Conservation (phyloP, 2,329 filamentous ascomycete species). For the Bipolaris sorokiniana region DNA sequence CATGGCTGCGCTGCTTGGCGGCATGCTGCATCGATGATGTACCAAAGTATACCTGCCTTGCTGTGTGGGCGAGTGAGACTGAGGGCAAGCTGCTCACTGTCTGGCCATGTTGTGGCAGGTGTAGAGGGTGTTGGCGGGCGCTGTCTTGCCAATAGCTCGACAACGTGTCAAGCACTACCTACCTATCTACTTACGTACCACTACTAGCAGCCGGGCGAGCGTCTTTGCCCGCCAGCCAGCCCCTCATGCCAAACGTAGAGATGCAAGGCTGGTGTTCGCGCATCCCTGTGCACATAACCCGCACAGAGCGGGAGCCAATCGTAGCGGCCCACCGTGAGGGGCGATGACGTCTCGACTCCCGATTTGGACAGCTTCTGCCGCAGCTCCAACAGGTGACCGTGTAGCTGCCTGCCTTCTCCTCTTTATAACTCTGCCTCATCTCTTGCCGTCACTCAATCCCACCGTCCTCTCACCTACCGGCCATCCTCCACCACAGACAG, state of each 20-base stretch:
- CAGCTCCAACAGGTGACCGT: conserved; percentile 34
- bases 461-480: conserved; percentile 7
- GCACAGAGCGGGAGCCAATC: conserved; percentile 26
- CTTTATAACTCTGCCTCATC: conserved; percentile 29
- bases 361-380: conserved; percentile 36
- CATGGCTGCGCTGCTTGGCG: conserved; percentile 16
- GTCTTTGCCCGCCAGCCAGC: background rate
- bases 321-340: conserved; percentile 31
- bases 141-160: background rate
- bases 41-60: conserved; percentile 7
- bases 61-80: no score
- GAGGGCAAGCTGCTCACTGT: no score
- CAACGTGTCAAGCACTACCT: background rate
- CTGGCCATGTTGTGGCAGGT: no score
- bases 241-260: background rate
- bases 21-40: conserved; percentile 9
- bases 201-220: background rate
- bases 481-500: conserved; percentile 8
- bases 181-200: no score
- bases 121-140: no score
- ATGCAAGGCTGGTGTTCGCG: conserved; percentile 14
- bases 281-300: conserved; percentile 6
- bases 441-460: conserved; percentile 9
- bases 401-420: conserved; percentile 33
- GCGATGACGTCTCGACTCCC: conserved; percentile 37